Base-by-base conservation (phyloP, 306 rosid species). In the Dryas drummondii region DNA sequence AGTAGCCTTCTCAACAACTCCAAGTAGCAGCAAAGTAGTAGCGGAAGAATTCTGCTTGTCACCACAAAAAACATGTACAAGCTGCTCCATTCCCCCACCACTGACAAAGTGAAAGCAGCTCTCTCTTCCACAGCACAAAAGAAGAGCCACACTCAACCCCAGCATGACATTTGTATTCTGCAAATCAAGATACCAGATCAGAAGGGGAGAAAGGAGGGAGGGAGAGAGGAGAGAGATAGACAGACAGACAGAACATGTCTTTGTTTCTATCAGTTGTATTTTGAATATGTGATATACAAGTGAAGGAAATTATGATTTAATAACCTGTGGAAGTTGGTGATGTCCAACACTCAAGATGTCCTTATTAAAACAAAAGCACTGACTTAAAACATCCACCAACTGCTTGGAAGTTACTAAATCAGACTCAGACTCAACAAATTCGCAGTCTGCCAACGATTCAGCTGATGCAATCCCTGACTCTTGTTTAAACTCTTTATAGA, bases 1-100 rank as follows among this genome's bases (percentile, higher is more conserved):
- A 68, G 93, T 90, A 77, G 96, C 97, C 83, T 82, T 94, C 85
- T 94, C 98, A 80, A 94, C 79, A 78, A 89, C 96, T 57, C 96
- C 97, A 53, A 94, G 93, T 76, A 92, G 89, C 81, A 92, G 88
- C 44, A 94, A 88, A 46, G 83, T 86, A 42, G 79, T 73, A 62
- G 97, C 80, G 1, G 90, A 81, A 59, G 97, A 92, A 70, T 77
- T 89, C 76, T 85, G 92, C 71, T 77, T 70, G 48, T 79, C 90
- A 72, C 78, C 55, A 46, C 87, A 51, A 71, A 88, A 82, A 83
- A 85, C 78, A 75, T 73, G 80, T 10, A 79, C 82, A 81, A 92
- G 79, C 86, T 87, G 90, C 79, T 92, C 90, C 97, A 94, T 86
- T 84, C 97, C 99, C 80, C 97, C 99, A 63, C 86, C 75, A 72